Evolutionary conservation across 441 rosid genomes (phyloP).

Genomic region (Corymbia calophylla): DNA sequence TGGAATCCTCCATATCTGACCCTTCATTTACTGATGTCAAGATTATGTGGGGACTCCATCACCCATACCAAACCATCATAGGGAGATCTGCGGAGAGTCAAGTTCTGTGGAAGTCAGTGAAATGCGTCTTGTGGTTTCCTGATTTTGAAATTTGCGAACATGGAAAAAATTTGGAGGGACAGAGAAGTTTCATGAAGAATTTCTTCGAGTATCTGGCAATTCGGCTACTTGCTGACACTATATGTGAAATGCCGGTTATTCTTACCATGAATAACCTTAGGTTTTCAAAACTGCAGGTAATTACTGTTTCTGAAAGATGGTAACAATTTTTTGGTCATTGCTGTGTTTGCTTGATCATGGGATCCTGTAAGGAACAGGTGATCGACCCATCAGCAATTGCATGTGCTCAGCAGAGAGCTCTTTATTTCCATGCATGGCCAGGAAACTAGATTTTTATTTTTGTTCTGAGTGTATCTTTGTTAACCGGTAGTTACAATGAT

Average conservation of each 20-base stretch:
- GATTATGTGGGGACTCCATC: constrained; percentile 61
- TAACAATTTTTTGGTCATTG: background rate
- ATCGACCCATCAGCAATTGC: background rate
- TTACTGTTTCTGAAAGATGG: background rate
- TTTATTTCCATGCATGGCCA: background rate
- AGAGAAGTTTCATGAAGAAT: constrained; percentile 39
- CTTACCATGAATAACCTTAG: constrained; percentile 71
- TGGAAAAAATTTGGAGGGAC: constrained; percentile 37
- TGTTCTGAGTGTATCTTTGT: background rate
- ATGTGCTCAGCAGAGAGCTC: background rate
- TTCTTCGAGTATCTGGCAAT: constrained; percentile 74
- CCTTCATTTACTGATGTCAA: constrained; percentile 35
- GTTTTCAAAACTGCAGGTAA: constrained; percentile 78
- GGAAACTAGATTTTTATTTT: background rate
- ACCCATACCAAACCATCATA: constrained; percentile 61
- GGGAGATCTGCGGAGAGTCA: constrained; percentile 31
- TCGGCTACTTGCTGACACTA: constrained; percentile 53
- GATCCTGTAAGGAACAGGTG: background rate
- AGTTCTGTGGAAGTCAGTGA: constrained; percentile 67
- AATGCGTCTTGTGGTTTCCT: constrained; percentile 74
- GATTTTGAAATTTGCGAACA: constrained; percentile 25
- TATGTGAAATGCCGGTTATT: constrained; percentile 44
- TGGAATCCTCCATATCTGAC: constrained; percentile 30
- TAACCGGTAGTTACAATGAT: background rate
- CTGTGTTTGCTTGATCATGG: background rate